Evolutionary conservation across 228 moss, liverwort and hornwort genomes (phyloP), one percentile per base, ranked within the genome.

Genomic region (Sphagnum fallax): DNA sequence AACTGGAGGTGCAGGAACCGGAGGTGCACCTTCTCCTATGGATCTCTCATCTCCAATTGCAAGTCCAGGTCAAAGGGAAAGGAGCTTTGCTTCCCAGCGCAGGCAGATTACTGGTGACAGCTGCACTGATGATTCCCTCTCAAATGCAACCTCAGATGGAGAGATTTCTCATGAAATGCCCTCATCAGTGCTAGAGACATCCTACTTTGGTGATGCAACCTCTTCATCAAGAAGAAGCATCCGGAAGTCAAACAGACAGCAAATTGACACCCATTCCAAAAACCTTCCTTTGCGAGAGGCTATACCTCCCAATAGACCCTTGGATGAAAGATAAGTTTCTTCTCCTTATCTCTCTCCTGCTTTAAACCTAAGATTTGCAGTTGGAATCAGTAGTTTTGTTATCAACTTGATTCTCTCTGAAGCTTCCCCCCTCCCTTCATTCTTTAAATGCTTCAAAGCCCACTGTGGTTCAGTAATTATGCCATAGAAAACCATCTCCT

Each of bases 21-120:
- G 52, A 10, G 65, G 49, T 32, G 16, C 61, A 67, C 63, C 66
- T 63, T 71, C 63, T 60, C 52, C 71, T 12, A 47, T 81, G 68
- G 83, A 86, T 55, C 79, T 74, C 51, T 76, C 94, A 4, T 82
- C 94, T 15, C 89, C 94, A 14, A 75, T 79, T 18, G 74, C 62
- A 5, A 91, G 91, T 53, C 53, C 68, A 6, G 79, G 81, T 16
- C 69, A 66, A 47, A 69, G 72, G 49, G 76, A 65, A 5, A 75
- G 74, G 15, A 68, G 72, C 47, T 69, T 74, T 6, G 65, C n/a
- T 6, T 79, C 81, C n/a, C 87, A 76, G 65, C 73, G 82, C 52
- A 84, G 81, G 65, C 87, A 87, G 61, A 80, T 82, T 72, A 67
- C 80, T 49, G 79, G 78, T 53, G 84, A 79, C 16, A 73, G 66